These are phyloP conservation scores for Melocanna baccifera DNA, from an alignment of 176 grass and related monocot genomes.

Conservation along the genomic window DNA sequence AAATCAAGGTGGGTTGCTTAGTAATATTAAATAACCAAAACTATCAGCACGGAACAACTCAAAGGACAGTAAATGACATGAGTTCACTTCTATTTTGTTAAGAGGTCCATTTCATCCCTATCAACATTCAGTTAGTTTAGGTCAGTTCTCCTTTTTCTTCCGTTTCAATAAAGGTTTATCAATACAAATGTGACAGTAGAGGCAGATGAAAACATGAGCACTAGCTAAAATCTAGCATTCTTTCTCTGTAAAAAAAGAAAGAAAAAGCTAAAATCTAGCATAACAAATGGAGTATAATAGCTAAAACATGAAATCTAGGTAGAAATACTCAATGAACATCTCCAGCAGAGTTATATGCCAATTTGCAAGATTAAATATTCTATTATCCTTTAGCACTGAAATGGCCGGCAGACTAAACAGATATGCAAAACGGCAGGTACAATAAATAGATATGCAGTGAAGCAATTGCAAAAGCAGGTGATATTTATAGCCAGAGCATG, in stretches of 20 bases:
- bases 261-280: constrained; percentile 20
- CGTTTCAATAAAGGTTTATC: constrained; percentile 22
- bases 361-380: neutral
- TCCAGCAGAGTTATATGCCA: neutral
- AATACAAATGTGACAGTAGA: neutral
- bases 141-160: neutral
- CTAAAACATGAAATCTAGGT: neutral
- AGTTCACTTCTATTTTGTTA: constrained; percentile 8
- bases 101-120: constrained; percentile 21
- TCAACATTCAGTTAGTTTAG: constrained; percentile 18
- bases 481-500: neutral
- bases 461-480: constrained; percentile 4
- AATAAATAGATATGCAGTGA: neutral
- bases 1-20: constrained; percentile 29
- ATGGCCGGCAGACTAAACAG: constrained; percentile 15
- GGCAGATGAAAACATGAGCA: neutral
- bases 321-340: constrained; percentile 1
- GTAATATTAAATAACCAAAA: constrained; percentile 19
- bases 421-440: constrained; percentile 2
- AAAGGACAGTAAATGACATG: constrained; percentile 15
- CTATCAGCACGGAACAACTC: constrained; percentile 13
- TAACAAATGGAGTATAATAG: neutral
- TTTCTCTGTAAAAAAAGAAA: too few species aligned
- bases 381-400: neutral
- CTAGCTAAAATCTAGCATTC: constrained; percentile 11